These are phyloP conservation scores for Candida xyloterini DNA, from an alignment of 805 yeast genomes.

Conservation along the genomic window DNA sequence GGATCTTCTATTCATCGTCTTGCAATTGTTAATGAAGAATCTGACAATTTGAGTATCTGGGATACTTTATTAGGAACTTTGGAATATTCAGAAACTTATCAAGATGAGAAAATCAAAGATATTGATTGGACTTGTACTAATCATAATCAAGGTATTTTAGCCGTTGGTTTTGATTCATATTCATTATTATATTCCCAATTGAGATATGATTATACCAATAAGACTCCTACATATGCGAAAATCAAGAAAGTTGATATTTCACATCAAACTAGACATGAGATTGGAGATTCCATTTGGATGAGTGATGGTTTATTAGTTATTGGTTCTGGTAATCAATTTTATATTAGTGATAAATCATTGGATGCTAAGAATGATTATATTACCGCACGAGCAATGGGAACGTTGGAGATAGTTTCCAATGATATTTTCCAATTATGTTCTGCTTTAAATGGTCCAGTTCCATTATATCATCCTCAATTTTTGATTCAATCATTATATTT, in stretches of 20 bases:
- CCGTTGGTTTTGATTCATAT: constrained; percentile 69
- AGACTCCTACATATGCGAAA: constrained; percentile 71
- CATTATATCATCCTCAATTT: constrained; percentile 87
- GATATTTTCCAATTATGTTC: constrained; percentile 68
- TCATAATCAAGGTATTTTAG: constrained; percentile 65
- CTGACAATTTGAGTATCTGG: constrained; percentile 67
- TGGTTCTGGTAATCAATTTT: constrained; percentile 88
- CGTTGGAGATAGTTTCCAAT: constrained; percentile 52
- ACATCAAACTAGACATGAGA: constrained; percentile 69
- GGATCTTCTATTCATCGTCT: constrained; percentile 76
- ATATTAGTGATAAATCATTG: constrained; percentile 68
- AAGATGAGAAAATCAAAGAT: constrained; percentile 48
- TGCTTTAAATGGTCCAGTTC: constrained; percentile 84
- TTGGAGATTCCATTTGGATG: constrained; percentile 90
- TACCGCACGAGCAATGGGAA: constrained; percentile 53
- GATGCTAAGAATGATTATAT: constrained; percentile 49
- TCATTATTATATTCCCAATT: constrained; percentile 75
- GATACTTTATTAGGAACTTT: constrained; percentile 64
- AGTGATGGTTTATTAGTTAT: constrained; percentile 73
- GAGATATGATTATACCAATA: constrained; percentile 84
- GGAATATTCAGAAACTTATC: constrained; percentile 54
- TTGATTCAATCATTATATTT: constrained; percentile 70
- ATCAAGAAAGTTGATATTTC: constrained; percentile 71
- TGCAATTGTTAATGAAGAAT: constrained; percentile 63
- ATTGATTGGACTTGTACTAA: constrained; percentile 84